Evolutionary conservation across 352 stramenopile genomes (phyloP), one percentile per base, ranked within the genome.

Genomic region (Lagenidium sp.): DNA sequence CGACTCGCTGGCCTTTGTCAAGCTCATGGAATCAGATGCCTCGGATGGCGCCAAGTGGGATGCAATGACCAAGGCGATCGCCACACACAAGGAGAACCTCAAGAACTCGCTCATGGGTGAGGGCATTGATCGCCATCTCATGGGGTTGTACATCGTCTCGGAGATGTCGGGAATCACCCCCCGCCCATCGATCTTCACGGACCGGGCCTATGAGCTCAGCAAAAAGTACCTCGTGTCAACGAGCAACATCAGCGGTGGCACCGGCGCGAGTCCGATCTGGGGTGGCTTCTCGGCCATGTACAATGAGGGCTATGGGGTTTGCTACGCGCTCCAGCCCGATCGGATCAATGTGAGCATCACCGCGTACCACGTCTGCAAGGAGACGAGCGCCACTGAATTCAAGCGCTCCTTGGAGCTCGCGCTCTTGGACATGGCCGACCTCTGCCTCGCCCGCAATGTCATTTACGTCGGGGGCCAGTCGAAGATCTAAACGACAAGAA

Each of bases 151-250:
- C 54, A 95, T 98, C 50, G 80, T 97, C 25, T 75, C 95, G 10
- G 74, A 96, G 43, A 93, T 95, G 55, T 95, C 86, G 44, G 82
- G 88, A 34, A 87, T 94, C 57, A 72, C 68, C 19, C 73, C 87
- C 6, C 77, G 78, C 39, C 94, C 94, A 32, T 82, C 78, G 44
- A 60, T 98, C 2, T 98, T 98, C 58, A 89, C 75, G 30, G 86
- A 99, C 73, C 86, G 82, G 50, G 73, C 94, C 1, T 98, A 96
- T 57, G 69, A 89, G 41, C 46, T 92, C 29, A 94, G 87, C 51
- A 98, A 97, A 60, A 96, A 92, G 57, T 98, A 82, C 81, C 66
- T 95, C 32, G 72, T 98, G 15, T 97, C 84, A 36, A 98, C 95
- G 6, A 98, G 86, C 57, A 96, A 98, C 68, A 90, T 99, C 48